Percentiles rank a stretch among this genome's conserved stretches.
Conservation (phyloP, 148 eudicot species). For the Vaccinium vitisidaea region DNA sequence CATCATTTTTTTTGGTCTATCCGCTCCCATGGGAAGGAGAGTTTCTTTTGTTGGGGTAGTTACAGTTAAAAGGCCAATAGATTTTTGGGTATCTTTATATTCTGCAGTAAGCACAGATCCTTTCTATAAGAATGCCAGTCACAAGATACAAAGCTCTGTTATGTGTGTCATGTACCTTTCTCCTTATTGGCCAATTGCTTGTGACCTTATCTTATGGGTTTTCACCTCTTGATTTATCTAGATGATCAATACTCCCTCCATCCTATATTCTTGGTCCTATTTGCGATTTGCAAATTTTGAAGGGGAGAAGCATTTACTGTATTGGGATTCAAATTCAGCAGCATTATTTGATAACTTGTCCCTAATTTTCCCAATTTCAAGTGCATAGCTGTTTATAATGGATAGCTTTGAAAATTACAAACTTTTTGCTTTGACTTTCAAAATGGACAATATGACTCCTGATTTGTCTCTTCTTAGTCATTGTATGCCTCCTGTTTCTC, state of each 20-base stretch:
- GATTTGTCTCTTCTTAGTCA: too few relatives aligned
- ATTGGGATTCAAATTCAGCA: background rate
- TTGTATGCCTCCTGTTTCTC: too few relatives aligned
- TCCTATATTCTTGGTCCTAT: background rate
- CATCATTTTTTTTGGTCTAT: background rate
- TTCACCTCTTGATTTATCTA: background rate
- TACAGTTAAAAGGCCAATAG: background rate
- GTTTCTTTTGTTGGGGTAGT: background rate
- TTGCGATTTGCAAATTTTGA: too few relatives aligned
- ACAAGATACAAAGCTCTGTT: background rate
- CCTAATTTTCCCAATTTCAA: background rate
- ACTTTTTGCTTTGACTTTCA: background rate
- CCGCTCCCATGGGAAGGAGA: background rate
- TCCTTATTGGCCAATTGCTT: background rate
- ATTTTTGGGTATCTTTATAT: background rate
- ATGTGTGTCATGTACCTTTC: conserved; percentile 6
- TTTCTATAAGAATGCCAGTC: background rate
- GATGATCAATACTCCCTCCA: background rate
- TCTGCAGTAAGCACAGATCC: background rate
- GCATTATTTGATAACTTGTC: background rate
- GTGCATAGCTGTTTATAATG: background rate
- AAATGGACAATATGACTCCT: background rate
- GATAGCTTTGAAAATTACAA: background rate
- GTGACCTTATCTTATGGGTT: background rate
- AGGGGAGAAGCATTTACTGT: background rate